phyloP scores from a whole-genome alignment of 495 filamentous ascomycete species.

The Lasiosphaeria ovina region DNA sequence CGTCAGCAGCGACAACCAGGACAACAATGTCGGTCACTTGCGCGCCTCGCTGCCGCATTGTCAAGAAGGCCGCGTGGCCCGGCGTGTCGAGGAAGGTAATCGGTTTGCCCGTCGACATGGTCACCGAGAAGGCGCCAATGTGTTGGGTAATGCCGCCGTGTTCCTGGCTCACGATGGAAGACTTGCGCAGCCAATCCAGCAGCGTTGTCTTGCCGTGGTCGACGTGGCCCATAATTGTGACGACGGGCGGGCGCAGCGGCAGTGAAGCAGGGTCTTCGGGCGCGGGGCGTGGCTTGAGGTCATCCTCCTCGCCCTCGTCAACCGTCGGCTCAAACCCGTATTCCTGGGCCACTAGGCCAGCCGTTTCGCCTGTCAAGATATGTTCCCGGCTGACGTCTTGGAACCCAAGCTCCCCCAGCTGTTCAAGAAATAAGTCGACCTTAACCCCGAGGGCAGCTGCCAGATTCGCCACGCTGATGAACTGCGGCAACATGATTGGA shows the following conservation, averaged over 20 bases:
- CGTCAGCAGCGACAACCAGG: conserved; percentile 93
- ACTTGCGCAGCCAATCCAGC: conserved; percentile 89
- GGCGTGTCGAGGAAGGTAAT: conserved; percentile 98
- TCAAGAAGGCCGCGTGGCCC: conserved; percentile 91
- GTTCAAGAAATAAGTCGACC: conserved; percentile 64
- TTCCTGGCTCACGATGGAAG: conserved; percentile 83
- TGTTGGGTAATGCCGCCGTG: conserved; percentile 98
- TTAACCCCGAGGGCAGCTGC: conserved; percentile 74
- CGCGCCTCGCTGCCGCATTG: conserved; percentile 93
- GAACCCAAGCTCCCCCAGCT: conserved; percentile 80
- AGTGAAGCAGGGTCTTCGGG: conserved; percentile 68
- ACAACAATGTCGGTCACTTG: conserved; percentile 97
- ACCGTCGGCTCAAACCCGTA: conserved; percentile 90
- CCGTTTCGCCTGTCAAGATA: conserved; percentile 84
- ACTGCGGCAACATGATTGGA: conserved; percentile 77
- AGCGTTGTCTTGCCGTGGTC: conserved; percentile 99
- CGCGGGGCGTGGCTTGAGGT: conserved; percentile 69
- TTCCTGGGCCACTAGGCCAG: conserved; percentile 86
- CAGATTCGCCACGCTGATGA: conserved; percentile 82
- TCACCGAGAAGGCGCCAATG: conserved; percentile 97
- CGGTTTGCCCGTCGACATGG: conserved; percentile 75
- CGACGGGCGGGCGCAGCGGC: conserved; percentile 81
- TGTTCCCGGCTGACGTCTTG: conserved; percentile 75
- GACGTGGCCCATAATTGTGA: conserved; percentile 99
- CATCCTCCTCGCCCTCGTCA: conserved; percentile 62